These are phyloP conservation scores for Entamoeba invadens DNA, from an alignment of 208 protist genomes.

Conservation along the genomic window DNA sequence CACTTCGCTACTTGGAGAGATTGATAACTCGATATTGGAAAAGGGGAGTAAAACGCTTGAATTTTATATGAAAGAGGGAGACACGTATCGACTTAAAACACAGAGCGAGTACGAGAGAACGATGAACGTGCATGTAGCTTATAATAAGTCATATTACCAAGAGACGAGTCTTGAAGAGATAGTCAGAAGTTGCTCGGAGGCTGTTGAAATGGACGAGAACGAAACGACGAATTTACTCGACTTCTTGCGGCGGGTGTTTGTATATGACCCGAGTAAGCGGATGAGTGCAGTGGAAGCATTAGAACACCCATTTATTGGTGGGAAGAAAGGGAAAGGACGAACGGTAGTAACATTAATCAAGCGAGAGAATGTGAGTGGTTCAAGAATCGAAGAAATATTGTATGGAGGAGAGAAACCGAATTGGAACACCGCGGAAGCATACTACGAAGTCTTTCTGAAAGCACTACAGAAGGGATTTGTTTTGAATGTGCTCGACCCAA, in stretches of 20 bases:
- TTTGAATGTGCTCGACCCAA: too few species aligned
- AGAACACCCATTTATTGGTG: neutral
- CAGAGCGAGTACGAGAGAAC: neutral
- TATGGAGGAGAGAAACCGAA: too few species aligned
- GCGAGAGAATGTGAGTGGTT: too few species aligned
- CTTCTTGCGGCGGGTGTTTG: neutral
- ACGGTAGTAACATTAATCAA: too few species aligned
- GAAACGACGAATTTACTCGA: neutral
- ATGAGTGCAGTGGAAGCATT: neutral
- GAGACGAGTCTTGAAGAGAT: neutral
- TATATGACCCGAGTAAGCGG: neutral
- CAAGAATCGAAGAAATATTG: too few species aligned
- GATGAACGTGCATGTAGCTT: neutral
- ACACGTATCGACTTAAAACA: neutral
- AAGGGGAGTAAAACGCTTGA: neutral
- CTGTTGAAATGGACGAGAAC: neutral
- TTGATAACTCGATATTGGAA: neutral
- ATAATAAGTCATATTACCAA: neutral
- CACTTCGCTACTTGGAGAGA: neutral
- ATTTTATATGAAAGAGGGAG: neutral
- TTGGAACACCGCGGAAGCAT: too few species aligned
- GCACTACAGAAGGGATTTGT: too few species aligned
- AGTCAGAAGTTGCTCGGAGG: neutral
- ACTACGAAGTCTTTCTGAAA: too few species aligned
- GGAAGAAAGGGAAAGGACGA: too few species aligned